phyloP scores from a whole-genome alignment of 768 basidiomycete genomes.

The Tricholoma furcatifolium region DNA sequence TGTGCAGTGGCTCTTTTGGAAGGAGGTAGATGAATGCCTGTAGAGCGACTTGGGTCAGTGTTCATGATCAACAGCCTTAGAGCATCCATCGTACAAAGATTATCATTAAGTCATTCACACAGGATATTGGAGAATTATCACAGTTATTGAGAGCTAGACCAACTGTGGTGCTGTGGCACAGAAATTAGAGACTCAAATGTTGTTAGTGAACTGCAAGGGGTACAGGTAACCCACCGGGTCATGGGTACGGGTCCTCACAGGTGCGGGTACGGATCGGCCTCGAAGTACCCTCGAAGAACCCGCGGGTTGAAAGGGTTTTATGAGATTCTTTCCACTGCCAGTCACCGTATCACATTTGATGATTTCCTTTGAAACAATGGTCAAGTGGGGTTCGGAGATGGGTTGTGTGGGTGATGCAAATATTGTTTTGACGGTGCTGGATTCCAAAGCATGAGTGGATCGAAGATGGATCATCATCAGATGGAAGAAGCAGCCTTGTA shows the following conservation, averaged over 20 bases:
- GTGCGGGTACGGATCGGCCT: too few relatives aligned
- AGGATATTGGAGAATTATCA: neutral
- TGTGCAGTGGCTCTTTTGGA: neutral
- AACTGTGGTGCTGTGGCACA: neutral
- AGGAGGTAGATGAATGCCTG: neutral
- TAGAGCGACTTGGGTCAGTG: too few relatives aligned
- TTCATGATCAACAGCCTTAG: too few relatives aligned
- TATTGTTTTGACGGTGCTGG: slow-evolving; percentile 51
- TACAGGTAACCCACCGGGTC: too few relatives aligned
- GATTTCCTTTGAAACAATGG: slow-evolving; percentile 51
- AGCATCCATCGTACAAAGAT: too few relatives aligned
- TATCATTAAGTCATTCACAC: too few relatives aligned
- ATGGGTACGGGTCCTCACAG: too few relatives aligned
- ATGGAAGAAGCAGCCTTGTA: slow-evolving; percentile 61
- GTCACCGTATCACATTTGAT: slow-evolving; percentile 53
- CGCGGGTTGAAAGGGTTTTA: too few relatives aligned
- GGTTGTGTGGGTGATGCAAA: slow-evolving; percentile 33
- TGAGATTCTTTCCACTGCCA: slow-evolving; percentile 36
- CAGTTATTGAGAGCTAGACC: neutral
- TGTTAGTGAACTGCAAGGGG: too few relatives aligned
- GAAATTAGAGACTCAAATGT: neutral
- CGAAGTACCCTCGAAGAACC: too few relatives aligned
- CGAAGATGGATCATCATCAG: slow-evolving; percentile 80
- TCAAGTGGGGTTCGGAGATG: slow-evolving; percentile 28
- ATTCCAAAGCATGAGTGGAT: slow-evolving; percentile 59